phyloP scores from a whole-genome alignment of 805 yeast genomes.

The Candida anglica region DNA sequence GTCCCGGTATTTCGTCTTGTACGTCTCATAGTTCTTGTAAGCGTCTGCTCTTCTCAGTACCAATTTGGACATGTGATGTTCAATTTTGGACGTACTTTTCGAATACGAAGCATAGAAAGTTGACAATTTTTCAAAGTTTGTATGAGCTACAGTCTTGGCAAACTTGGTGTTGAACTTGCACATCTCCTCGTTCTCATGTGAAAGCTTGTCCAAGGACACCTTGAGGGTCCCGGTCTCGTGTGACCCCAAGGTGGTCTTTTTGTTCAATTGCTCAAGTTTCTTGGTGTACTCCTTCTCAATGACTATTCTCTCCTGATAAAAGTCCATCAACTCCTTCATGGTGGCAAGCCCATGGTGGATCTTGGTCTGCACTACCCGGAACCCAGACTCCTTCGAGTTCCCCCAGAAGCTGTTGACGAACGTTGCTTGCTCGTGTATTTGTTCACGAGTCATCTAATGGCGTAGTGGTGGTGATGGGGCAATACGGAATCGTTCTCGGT shows the following conservation, averaged over 20 bases:
- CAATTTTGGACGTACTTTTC: constrained; percentile 53
- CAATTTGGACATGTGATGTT: constrained; percentile 54
- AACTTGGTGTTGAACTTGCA: constrained; percentile 54
- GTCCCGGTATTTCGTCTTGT: constrained; percentile 48
- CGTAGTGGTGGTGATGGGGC: too few relatives aligned
- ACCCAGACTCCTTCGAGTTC: constrained; percentile 59
- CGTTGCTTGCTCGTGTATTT: constrained; percentile 12
- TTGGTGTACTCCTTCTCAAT: constrained; percentile 74
- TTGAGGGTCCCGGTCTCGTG: constrained; percentile 58
- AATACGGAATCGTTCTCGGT: too few relatives aligned
- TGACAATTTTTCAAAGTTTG: constrained; percentile 45
- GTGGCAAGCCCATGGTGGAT: constrained; percentile 60
- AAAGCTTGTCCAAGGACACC: constrained; percentile 55
- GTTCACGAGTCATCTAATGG: constrained; percentile 2
- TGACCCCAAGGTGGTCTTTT: constrained; percentile 45
- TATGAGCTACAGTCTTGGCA: constrained; percentile 46
- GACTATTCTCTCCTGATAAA: constrained; percentile 40
- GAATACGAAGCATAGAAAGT: constrained; percentile 49
- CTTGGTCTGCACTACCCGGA: constrained; percentile 48
- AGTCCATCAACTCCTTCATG: constrained; percentile 30
- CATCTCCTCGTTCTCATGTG: constrained; percentile 56
- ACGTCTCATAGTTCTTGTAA: constrained; percentile 28
- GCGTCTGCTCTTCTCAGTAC: constrained; percentile 41
- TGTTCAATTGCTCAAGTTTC: constrained; percentile 48
- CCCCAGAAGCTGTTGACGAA: constrained; percentile 55